Evolutionary conservation across 306 rosid species (phyloP).

Genomic region (Quercus glauca): DNA sequence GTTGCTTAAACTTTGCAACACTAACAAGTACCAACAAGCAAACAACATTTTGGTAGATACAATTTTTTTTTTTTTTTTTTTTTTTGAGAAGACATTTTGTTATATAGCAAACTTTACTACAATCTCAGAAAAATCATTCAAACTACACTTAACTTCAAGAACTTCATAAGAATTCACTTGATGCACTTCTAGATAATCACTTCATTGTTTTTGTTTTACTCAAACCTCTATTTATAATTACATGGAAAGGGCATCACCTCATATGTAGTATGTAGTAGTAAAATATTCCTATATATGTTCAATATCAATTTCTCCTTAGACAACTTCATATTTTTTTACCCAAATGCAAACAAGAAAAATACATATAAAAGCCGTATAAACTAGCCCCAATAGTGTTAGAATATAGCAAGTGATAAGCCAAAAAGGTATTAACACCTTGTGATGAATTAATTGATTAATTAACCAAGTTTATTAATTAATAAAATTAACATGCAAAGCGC

Average conservation of each 20-base stretch:
- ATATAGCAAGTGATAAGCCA: too few species aligned
- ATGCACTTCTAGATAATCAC: background rate
- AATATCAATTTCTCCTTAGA: background rate
- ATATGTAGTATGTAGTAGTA: background rate
- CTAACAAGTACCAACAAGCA: background rate
- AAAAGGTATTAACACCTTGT: too few species aligned
- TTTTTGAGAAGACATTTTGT: too few species aligned
- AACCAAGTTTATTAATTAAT: too few species aligned
- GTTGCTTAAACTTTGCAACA: background rate
- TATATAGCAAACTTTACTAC: too few species aligned
- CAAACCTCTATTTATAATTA: background rate
- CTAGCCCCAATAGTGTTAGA: background rate
- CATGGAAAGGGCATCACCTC: background rate
- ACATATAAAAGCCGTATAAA: background rate
- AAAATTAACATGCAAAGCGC: too few species aligned
- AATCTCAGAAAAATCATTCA: too few species aligned
- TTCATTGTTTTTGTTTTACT: background rate
- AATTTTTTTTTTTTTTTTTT: too few species aligned
- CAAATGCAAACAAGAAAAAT: background rate
- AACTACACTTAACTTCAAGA: too few species aligned
- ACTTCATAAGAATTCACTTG: too few species aligned
- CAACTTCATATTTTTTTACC: background rate
- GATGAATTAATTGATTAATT: too few species aligned
- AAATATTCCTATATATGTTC: background rate
- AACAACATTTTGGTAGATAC: background rate